Evolutionary conservation across 225 moss, liverwort and hornwort species (phyloP).

Genomic region (Asterella californica): DNA sequence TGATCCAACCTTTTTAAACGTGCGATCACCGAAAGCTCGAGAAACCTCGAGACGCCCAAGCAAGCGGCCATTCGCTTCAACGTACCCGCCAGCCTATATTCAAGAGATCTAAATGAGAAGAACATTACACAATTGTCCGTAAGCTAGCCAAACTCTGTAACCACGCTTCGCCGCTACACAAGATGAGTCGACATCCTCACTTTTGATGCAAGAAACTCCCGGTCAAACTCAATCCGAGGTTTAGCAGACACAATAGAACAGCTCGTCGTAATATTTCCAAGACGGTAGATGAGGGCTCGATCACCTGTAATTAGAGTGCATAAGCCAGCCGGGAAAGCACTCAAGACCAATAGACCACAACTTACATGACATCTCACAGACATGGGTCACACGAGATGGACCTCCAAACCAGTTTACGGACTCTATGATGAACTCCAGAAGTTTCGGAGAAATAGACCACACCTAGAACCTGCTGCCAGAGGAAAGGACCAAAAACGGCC

Average conservation of each 20-base stretch:
- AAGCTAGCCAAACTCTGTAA: neutral
- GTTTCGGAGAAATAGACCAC: no score
- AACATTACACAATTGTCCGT: no score
- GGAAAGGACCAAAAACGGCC: neutral
- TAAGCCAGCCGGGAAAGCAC: neutral
- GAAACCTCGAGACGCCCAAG: conserved; percentile 48
- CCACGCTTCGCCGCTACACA: neutral
- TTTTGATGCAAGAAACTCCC: no score
- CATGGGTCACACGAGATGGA: neutral
- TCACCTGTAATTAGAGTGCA: neutral
- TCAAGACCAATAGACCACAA: neutral
- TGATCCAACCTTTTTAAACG: conserved; percentile 40
- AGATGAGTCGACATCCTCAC: neutral
- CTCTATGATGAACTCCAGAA: no score
- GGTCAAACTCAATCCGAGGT: no score
- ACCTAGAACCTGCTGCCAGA: neutral
- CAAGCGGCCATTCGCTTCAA: conserved; percentile 43
- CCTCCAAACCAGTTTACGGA: no score
- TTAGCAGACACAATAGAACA: no score
- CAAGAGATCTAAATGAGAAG: neutral
- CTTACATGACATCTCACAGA: neutral
- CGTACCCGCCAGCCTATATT: conserved; percentile 43
- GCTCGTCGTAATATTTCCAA: no score
- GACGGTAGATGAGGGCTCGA: no score
- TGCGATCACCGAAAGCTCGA: conserved; percentile 47